A percentile compares a stretch with the other conserved stretches of the same genome.
Conservation (phyloP, 2,329 filamentous ascomycete genomes). For the Emericellopsis atlantica region DNA sequence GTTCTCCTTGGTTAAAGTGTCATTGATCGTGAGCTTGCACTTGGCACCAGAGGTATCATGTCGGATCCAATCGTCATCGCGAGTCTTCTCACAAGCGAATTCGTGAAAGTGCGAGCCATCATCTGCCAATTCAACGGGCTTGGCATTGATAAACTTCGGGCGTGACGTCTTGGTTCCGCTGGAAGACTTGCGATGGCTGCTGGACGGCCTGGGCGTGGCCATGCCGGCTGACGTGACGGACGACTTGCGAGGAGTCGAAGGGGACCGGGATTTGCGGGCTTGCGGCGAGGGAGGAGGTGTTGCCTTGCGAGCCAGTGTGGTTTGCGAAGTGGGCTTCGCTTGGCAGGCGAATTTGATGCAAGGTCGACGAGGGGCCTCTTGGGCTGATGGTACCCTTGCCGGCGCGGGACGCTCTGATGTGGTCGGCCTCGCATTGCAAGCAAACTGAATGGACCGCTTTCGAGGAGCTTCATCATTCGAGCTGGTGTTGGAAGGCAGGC, state of each 20-base stretch:
- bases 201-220: neutral
- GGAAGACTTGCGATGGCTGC: slow-evolving; percentile 11
- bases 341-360: slow-evolving; percentile 69
- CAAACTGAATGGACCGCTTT: slow-evolving; percentile 88
- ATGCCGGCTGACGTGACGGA: neutral
- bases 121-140: slow-evolving; percentile 34
- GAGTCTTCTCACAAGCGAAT: slow-evolving; percentile 70
- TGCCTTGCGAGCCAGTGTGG: slow-evolving; percentile 17
- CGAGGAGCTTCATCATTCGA: slow-evolving; percentile 25
- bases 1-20: slow-evolving; percentile 83
- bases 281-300: neutral
- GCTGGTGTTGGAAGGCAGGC: neutral
- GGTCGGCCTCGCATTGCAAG: slow-evolving; percentile 53
- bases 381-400: slow-evolving; percentile 18
- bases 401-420: slow-evolving; percentile 23
- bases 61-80: slow-evolving; percentile 83
- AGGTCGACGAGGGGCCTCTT: slow-evolving; percentile 35
- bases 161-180: slow-evolving; percentile 5
- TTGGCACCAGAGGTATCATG: slow-evolving; percentile 51
- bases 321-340: slow-evolving; percentile 32
- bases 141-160: slow-evolving; percentile 36
- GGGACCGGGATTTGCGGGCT: slow-evolving; percentile 13
- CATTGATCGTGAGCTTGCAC: slow-evolving; percentile 71
- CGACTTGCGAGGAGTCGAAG: slow-evolving; percentile 2
- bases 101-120: slow-evolving; percentile 69